Evolutionary conservation across 306 rosid genomes (phyloP), one percentile per base, ranked within the genome.

Genomic region (Prunus davidiana): DNA sequence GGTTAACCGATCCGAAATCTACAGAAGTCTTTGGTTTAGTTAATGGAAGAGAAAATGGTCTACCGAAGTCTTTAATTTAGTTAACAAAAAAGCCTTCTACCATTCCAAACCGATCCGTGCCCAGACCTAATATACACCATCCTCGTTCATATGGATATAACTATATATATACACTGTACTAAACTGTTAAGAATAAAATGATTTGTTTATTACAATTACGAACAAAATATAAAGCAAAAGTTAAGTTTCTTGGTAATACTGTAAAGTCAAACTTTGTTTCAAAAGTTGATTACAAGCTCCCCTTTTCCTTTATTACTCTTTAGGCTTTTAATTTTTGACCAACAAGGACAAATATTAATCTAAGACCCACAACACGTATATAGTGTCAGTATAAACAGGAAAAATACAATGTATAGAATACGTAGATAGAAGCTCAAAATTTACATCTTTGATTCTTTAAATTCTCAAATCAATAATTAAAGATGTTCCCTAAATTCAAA

Each of bases 191-290:
- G 43, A 38, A 7, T 0, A 38, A 38, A 6, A 34, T 34, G 8
- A 5, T 34, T 51, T 51, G 20, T 51, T 50, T 16, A 51, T 16
- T 34, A 6, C 41, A 34, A 38, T 38, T 38, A 38, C 9, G 8
- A 38, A 38, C 43, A 6, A 38, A 38, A 7, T 82, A 80, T 69
- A 83, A 87, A 85, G 76, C 20, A 5, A 7, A 78, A 50, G 80
- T n/a, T 56, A 54, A 76, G 76, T 83, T 85, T 83, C 75, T 74
- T 80, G 81, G 78, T 74, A 77, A 80, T 80, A 86, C 82, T 84
- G 78, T 82, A 79, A 81, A 82, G 89, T 82, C 68, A 84, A 80
- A 74, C 77, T 80, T 80, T 71, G 82, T 83, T 84, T 82, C 55
- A 52, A 86, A 91, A 89, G 83, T 71, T 76, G 71, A 81, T 73